These are phyloP conservation scores for Aspergillus sclerotialis DNA, from an alignment of 2,329 filamentous ascomycete species.

Conservation along the genomic window DNA sequence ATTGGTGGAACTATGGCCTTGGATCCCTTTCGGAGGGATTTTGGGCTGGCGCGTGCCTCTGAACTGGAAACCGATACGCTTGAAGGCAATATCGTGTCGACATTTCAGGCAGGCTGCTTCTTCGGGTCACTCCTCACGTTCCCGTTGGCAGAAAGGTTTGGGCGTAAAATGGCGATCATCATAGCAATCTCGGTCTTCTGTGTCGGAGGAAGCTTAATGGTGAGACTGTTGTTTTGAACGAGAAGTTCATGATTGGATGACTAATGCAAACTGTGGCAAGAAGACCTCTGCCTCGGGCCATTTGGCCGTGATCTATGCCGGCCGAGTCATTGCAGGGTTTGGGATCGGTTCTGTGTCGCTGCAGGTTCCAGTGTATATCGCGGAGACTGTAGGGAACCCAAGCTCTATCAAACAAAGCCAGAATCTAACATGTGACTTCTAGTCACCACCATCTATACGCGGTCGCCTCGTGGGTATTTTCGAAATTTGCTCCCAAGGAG, in stretches of 20 bases:
- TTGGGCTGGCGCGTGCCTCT: conserved; percentile 34
- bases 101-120: conserved; percentile 47
- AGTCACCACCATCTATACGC: conserved; percentile 25
- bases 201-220: too few species aligned
- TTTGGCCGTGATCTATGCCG: conserved; percentile 2
- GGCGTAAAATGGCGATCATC: conserved; percentile 46
- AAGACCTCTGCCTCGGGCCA: too few species aligned
- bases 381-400: conserved; percentile 30
- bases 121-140: conserved; percentile 47
- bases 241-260: too few species aligned
- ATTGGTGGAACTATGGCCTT: conserved; percentile 50
- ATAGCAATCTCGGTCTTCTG: conserved; percentile 40
- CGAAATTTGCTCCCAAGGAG: conserved; percentile 25
- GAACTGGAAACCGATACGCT: conserved; percentile 31
- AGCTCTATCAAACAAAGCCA: conserved; percentile 26
- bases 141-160: conserved; percentile 41
- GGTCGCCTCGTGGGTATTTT: conserved; percentile 27
- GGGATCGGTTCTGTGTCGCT: neutral
- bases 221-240: too few species aligned
- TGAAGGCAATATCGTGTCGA: conserved; percentile 43
- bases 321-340: neutral
- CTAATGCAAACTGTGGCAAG: too few species aligned
- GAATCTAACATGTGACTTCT: conserved; percentile 29
- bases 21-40: conserved; percentile 42
- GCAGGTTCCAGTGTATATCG: conserved; percentile 1